Base-by-base conservation (phyloP, 805 yeast species). In the Cyberlindnera samutprakarnensis region DNA sequence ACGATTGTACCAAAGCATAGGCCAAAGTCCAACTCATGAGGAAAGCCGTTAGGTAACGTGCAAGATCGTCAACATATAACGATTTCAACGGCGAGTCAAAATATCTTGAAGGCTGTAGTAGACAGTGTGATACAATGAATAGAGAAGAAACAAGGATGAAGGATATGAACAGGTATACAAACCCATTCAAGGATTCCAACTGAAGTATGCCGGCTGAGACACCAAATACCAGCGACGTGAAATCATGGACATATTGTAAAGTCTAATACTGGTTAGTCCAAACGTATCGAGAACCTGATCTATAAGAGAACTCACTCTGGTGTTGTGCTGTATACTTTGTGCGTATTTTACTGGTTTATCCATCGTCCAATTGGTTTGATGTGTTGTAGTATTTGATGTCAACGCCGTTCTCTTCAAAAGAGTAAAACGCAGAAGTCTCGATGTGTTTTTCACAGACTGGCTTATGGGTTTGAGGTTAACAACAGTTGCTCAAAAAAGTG, bases 1-100 rank as follows among this genome's bases (percentile, higher is more conserved):
- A 44, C 27, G 43, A 40, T 28, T 49, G 51, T 7, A 49, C 46
- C 35, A 49, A 35, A 1, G 53, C 51, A 37, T 46, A 49, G 13
- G 43, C 39, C 23, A 49, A 32, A 12, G 53, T 48, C 54, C 49
- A 45, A 21, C 35, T 37, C 40, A 41, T 48, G 19, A 49, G 23
- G 30, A 37, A 48, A 2, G 48, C 50, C 3, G 47, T 36, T 9
- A 46, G 18, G 19, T 39, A 21, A 28, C 51, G 41, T 3, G 38
- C 31, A 9, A 47, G 25, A 18, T 38, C 33, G 26, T 36, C 43
- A 7, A 42, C 12, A n/a, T 34, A 27, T 3, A 49, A 21, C 6
- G 28, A 37, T 14, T 36, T 37, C 15, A 35, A 0, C 0, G 53
- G 51, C 4, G 32, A 17, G 14, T 46, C 36, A 19, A 27, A 47